These are phyloP conservation scores for Candida awuae DNA, from an alignment of 805 yeast genomes.

Conservation along the genomic window DNA sequence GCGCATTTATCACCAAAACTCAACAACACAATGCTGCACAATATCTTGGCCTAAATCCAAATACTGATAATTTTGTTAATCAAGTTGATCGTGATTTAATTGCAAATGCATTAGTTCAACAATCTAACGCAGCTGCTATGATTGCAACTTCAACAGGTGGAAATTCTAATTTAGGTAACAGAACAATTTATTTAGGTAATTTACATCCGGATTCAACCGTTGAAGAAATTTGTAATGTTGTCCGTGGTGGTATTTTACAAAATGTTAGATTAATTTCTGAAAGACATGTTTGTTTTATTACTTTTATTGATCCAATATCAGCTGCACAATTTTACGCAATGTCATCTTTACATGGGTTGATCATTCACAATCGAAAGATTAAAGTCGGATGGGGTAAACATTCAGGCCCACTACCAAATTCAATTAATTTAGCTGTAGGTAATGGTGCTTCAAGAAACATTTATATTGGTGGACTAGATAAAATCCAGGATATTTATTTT, in stretches of 20 bases:
- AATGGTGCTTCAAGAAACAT: constrained; percentile 93
- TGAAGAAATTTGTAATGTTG: constrained; percentile 93
- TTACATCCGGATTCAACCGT: constrained; percentile 80
- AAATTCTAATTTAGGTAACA: constrained; percentile 80
- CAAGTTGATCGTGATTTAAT: constrained; percentile 46
- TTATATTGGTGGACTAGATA: constrained; percentile 58
- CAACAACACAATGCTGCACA: constrained; percentile 97
- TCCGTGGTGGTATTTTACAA: constrained; percentile 89
- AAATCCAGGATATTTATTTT: constrained; percentile 23
- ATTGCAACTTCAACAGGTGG: constrained; percentile 95
- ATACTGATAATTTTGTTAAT: constrained; percentile 72
- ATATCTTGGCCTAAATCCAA: constrained; percentile 84
- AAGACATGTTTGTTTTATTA: constrained; percentile 87
- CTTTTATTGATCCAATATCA: constrained; percentile 93
- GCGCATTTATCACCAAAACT: constrained; percentile 89
- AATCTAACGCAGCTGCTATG: constrained; percentile 96
- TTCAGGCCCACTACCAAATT: constrained; percentile 83
- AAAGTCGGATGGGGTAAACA: constrained; percentile 98
- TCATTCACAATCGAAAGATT: constrained; percentile 77
- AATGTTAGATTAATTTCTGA: constrained; percentile 73
- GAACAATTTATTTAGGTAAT: constrained; percentile 88
- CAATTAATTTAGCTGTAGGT: constrained; percentile 80
- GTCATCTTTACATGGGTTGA: constrained; percentile 83
- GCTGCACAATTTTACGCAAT: constrained; percentile 96
- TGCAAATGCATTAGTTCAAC: constrained; percentile 77